phyloP scores from a whole-genome alignment of 2,329 filamentous ascomycete species.

The Cladosporium sp. region DNA sequence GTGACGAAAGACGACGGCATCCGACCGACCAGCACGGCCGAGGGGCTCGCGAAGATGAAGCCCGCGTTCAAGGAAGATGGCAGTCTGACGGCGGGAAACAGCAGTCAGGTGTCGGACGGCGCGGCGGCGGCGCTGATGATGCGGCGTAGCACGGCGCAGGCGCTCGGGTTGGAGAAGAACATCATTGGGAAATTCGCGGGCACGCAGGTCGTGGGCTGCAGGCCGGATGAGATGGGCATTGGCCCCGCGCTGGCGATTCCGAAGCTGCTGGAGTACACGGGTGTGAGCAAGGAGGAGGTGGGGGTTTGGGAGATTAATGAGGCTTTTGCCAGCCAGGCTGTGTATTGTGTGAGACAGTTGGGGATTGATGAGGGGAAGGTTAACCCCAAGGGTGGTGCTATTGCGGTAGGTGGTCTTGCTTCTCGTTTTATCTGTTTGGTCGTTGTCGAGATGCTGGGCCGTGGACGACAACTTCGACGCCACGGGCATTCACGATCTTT shows the following conservation, averaged over 20 bases:
- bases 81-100: slow-evolving; percentile 79
- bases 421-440: too few relatives aligned
- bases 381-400: slow-evolving; percentile 90
- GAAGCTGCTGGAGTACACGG: slow-evolving; percentile 67
- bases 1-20: slow-evolving; percentile 82
- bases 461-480: too few relatives aligned
- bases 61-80: slow-evolving; percentile 77
- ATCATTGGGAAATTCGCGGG: slow-evolving; percentile 83
- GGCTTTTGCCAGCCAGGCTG: slow-evolving; percentile 60
- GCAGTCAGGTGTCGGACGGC: slow-evolving; percentile 80
- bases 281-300: slow-evolving; percentile 65
- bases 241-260: slow-evolving; percentile 85
- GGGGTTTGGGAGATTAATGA: slow-evolving; percentile 94
- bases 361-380: slow-evolving; percentile 67
- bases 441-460: too few relatives aligned
- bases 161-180: slow-evolving; percentile 62
- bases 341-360: slow-evolving; percentile 68
- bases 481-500: too few relatives aligned
- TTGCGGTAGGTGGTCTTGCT: slow-evolving; percentile 56
- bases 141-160: slow-evolving; percentile 72
- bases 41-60: slow-evolving; percentile 74
- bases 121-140: slow-evolving; percentile 81
- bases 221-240: slow-evolving; percentile 90
- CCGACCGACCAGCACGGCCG: slow-evolving; percentile 60
- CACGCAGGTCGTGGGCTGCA: slow-evolving; percentile 70